Base-by-base conservation (phyloP, 108 stramenopile genomes). In the Chaetoceros muelleri region DNA sequence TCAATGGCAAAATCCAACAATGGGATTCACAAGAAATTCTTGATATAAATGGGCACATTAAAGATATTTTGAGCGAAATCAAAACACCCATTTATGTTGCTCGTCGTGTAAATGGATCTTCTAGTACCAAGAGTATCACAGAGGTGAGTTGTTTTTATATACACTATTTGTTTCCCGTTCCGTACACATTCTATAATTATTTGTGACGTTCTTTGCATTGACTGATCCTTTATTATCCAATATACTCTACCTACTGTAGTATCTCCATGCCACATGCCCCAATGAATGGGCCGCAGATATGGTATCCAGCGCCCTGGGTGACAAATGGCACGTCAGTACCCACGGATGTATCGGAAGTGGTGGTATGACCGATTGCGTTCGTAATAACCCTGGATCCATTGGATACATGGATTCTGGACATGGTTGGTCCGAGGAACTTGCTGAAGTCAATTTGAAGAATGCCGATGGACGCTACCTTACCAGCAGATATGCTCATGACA, bases 401-500 rank as follows among this genome's bases (percentile, higher is more conserved):
- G 92, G 87, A 1, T 94, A 89, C 74, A 75, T 94, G 55, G 87
- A 89, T 44, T 57, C 73, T 30, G 86, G 86, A 13, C 93, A 94
- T 53, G 93, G 88, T 57, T 64, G 69, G 44, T 66, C 69, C 20
- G 85, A 81, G 26, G 62, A 59, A n/a, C 52, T 90, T 44, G 45
- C 46, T 0, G 88, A 90, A 69, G 82, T 94, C 28, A 61, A 75
- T 10, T 44, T 94, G 30, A 25, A 53, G 55, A 94, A 94, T 63
- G 64, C 57, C 2, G 75, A 75, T 48, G 82, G 81, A 25, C 55
- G 47, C 13, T 80, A 77, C 53, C 53, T 87, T 52, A 74, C 69
- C 57, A 65, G 72, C 26, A 55, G 61, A 47, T 76, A 75, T 17
- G 78, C 82, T 40, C 64, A 66, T 8, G 72, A 46, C 0, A 61